Conservation (phyloP, 1,284 basidiomycete species). For the Volvariella volvacea region DNA sequence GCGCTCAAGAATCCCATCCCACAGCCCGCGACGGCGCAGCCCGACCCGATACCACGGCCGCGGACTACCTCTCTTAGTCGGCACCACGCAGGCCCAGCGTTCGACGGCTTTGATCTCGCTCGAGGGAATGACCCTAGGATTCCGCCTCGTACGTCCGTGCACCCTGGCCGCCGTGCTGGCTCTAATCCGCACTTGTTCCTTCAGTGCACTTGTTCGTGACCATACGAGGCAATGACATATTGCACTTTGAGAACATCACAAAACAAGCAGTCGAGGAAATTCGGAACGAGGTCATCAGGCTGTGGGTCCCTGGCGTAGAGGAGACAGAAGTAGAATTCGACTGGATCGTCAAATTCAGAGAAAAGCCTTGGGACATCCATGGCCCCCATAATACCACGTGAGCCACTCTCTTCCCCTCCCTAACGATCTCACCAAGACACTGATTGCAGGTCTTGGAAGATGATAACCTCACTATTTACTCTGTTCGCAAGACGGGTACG, state of each 20-base stretch:
- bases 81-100: no score
- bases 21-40: conserved; percentile 10
- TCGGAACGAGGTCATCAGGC: conserved; percentile 27
- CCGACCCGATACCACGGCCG: not conserved
- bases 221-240: conserved; percentile 42
- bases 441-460: conserved; percentile 24
- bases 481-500: conserved; percentile 33
- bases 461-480: conserved; percentile 27
- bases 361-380: conserved; percentile 38
- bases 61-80: no score
- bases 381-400: conserved; percentile 30
- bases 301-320: conserved; percentile 39
- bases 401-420: conserved; percentile 2
- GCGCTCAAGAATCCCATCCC: conserved; percentile 38
- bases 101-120: no score
- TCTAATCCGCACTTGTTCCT: conserved; percentile 9
- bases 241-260: conserved; percentile 38
- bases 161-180: no score
- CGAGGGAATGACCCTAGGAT: no score
- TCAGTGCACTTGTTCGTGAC: conserved; percentile 54
- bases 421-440: conserved; percentile 8
- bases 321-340: conserved; percentile 27
- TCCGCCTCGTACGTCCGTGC: no score
- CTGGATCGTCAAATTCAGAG: conserved; percentile 37
- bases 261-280: conserved; percentile 35